Conservation (phyloP, 768 basidiomycete species). For the Scleroderma citrinum region DNA sequence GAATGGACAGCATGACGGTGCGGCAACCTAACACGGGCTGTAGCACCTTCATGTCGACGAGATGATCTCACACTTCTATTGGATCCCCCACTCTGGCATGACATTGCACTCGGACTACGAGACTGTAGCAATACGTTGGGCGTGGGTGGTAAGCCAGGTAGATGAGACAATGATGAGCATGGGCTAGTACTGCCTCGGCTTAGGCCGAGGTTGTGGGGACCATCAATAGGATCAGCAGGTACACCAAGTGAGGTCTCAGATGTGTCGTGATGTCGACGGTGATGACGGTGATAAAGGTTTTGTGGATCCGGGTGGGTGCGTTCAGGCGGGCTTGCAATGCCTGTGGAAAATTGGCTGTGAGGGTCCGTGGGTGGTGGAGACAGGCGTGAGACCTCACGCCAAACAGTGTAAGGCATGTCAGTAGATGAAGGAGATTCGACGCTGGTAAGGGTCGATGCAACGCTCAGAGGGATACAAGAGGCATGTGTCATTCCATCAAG, state of each 20-base stretch:
- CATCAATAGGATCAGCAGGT: neutral
- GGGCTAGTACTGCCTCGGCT: too few species aligned
- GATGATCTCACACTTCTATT: constrained; percentile 4
- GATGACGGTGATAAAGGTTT: too few species aligned
- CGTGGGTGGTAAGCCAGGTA: neutral
- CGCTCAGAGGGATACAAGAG: neutral
- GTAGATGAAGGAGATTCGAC: neutral
- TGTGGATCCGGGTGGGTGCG: too few species aligned
- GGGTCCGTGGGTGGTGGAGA: too few species aligned
- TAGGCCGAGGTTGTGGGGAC: neutral
- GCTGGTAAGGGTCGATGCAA: neutral
- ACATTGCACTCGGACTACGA: neutral
- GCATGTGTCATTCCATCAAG: neutral
- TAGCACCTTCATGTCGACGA: constrained; percentile 13
- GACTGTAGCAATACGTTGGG: neutral
- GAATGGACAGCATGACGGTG: too few species aligned
- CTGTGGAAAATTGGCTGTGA: too few species aligned
- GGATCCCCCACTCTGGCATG: neutral
- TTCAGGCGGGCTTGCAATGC: too few species aligned
- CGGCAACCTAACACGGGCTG: neutral
- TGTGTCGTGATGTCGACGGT: too few species aligned
- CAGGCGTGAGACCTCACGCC: too few species aligned
- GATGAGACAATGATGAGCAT: neutral
- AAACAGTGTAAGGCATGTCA: too few species aligned
- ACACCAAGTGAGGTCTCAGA: too few species aligned